Conservation (phyloP, 2,329 filamentous ascomycete species). For the Elsinoe fawcettii region DNA sequence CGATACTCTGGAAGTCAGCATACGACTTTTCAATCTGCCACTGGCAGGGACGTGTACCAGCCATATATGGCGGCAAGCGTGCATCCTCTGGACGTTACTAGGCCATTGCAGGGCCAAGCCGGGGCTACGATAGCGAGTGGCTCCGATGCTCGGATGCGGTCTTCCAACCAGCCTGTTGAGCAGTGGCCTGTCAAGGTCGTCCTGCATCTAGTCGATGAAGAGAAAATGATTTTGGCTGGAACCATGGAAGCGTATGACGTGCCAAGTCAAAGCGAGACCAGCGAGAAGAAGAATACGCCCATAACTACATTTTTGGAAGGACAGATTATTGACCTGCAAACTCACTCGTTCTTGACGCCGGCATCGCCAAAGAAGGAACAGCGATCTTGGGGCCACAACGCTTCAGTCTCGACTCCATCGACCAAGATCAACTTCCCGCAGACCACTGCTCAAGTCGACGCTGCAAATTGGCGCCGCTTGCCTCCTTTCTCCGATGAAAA, state of each 20-base stretch:
- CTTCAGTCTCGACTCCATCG: slow-evolving; percentile 33
- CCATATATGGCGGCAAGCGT: slow-evolving; percentile 21
- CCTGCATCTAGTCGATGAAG: slow-evolving; percentile 54
- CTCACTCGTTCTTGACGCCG: slow-evolving; percentile 44
- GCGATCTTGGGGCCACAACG: neutral
- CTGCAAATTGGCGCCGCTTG: slow-evolving; percentile 43
- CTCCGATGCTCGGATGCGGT: neutral
- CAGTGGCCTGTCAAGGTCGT: slow-evolving; percentile 62
- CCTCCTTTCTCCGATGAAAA: slow-evolving; percentile 27
- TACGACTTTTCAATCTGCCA: slow-evolving; percentile 33
- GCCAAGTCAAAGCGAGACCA: slow-evolving; percentile 36
- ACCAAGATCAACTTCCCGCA: slow-evolving; percentile 17
- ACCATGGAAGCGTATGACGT: slow-evolving; percentile 66
- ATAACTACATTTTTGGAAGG: slow-evolving; percentile 62
- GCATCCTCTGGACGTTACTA: slow-evolving; percentile 26
- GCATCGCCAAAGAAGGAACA: slow-evolving; percentile 17
- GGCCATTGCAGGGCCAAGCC: slow-evolving; percentile 33
- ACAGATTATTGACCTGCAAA: slow-evolving; percentile 56
- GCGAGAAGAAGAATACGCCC: slow-evolving; percentile 40
- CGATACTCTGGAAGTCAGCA: slow-evolving; percentile 56
- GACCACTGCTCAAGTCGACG: slow-evolving; percentile 36
- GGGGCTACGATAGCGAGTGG: neutral
- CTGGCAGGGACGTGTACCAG: slow-evolving; percentile 16
- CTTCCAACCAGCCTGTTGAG: slow-evolving; percentile 30
- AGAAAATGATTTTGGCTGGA: slow-evolving; percentile 54